Conservation (phyloP, 2,329 filamentous ascomycete genomes). For the Davidsoniella eucalypti region DNA sequence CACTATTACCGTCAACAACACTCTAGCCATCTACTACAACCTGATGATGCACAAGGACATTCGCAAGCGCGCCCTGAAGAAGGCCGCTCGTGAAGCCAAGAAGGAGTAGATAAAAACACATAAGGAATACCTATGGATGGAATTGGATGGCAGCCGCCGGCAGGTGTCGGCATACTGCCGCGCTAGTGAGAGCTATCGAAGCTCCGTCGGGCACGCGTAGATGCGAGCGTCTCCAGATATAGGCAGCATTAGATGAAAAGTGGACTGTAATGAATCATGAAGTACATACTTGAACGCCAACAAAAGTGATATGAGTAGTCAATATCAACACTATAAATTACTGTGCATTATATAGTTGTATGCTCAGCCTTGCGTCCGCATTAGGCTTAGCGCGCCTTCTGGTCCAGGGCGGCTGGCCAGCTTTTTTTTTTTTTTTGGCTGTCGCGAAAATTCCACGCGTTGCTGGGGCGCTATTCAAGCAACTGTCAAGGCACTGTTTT, state of each 20-base stretch:
- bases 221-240: too few relatives aligned
- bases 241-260: too few relatives aligned
- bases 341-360: too few relatives aligned
- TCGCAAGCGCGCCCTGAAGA: conserved; percentile 63
- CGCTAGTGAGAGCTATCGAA: too few relatives aligned
- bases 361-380: conserved; percentile 21
- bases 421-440: conserved; percentile 2
- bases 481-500: not conserved
- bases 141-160: not conserved
- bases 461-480: conserved; percentile 20
- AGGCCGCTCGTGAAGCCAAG: conserved; percentile 68
- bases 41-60: conserved; percentile 67
- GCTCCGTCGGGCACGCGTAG: too few relatives aligned
- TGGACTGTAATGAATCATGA: too few relatives aligned
- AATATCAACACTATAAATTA: too few relatives aligned
- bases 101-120: conserved; percentile 25
- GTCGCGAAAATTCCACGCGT: conserved; percentile 24
- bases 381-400: conserved; percentile 19
- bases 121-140: not conserved
- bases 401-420: not conserved
- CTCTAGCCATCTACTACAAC: conserved; percentile 32
- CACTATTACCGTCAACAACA: conserved; percentile 33
- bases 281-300: too few relatives aligned
- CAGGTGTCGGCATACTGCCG: not conserved
- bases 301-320: too few relatives aligned